Base-by-base conservation (phyloP, 2,329 filamentous ascomycete species). In the Calonectria ilicicola region DNA sequence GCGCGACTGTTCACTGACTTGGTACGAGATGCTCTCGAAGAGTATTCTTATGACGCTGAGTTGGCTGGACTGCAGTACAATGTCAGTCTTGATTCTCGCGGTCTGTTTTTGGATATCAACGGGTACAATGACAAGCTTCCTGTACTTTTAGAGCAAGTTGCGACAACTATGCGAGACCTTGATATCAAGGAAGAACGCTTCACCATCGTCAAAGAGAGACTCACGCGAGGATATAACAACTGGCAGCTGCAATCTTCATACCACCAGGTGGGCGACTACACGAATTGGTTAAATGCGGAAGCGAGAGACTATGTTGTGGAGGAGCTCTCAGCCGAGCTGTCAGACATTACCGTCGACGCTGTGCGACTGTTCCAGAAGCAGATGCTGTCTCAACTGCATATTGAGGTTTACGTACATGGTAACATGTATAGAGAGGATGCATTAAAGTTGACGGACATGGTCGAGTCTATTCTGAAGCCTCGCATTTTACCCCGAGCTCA, bases 81-180 rank as follows among this genome's bases (percentile, higher is more conserved):
- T 46, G 90, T 98, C n/a, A 88, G 88, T 5, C 89, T 93, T 29
- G 93, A 94, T 79, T 89, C 90, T 5, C 90, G 92, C 38, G 96
- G 96, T 0, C 82, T 98, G 35, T 92, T 94, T 70, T 86, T 98
- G 47, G 92, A 93, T 17, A 90, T 98, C 4, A 93, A 92, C 32
- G 97, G 97, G 0, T 99, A 98, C 86, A 99, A 98, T 78, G 97
- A 99, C 84, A 99, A 99, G 86, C 91, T 99, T 80, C 88, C 94
- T 0, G 95, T 98, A 0, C 89, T 99, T 27, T 85, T 99, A 58
- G 95, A 98, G 81, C 97, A 98, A 82, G 94, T 98, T 5, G 87
- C 98, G 29, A 85, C 92, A 15, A 95, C 93, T 12, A 94, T 98
- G 89, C 92, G 94, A 64, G 94, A 98, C 78, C 87, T 98, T 6